Conservation (phyloP, 164 flowering plant genomes). For the Macadamia tetraphylla region DNA sequence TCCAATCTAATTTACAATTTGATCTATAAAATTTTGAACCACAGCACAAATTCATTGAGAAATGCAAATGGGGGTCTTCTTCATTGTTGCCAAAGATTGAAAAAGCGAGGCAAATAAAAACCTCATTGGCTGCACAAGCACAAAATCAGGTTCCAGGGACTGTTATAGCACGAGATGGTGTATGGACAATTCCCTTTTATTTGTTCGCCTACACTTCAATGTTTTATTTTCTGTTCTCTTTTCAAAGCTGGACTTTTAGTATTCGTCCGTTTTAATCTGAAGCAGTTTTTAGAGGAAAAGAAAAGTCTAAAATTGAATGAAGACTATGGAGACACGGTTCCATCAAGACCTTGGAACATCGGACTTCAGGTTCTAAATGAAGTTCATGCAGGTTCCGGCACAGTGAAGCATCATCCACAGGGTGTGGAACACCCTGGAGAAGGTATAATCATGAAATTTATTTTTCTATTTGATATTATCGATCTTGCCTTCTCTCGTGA, state of each 20-base stretch:
- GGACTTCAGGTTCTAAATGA: constrained; percentile 24
- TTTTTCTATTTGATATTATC: background rate
- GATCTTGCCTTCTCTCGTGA: background rate
- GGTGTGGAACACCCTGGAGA: constrained; percentile 27
- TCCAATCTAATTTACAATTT: background rate
- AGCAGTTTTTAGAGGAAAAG: constrained; percentile 35
- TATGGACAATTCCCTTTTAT: constrained; percentile 23
- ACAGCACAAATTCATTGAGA: constrained; percentile 93
- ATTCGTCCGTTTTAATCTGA: constrained; percentile 3
- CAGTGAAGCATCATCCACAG: constrained; percentile 19
- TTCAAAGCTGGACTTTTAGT: background rate
- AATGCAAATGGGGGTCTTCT: constrained; percentile 80
- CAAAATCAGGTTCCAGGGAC: constrained; percentile 34
- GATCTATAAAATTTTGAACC: background rate
- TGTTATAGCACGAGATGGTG: constrained; percentile 36
- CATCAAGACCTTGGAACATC: constrained; percentile 49
- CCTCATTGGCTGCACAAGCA: constrained; percentile 56
- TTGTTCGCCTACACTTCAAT: background rate
- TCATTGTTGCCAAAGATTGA: constrained; percentile 80
- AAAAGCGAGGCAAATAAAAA: constrained; percentile 68
- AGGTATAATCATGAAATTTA: constrained; percentile 28
- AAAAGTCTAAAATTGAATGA: constrained; percentile 41
- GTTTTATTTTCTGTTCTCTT: background rate
- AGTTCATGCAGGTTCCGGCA: constrained; percentile 13
- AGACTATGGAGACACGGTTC: constrained; percentile 81